These are phyloP conservation scores for Cutaneotrichosporon daszewskae DNA, from an alignment of 1,284 basidiomycete genomes.

Conservation along the genomic window DNA sequence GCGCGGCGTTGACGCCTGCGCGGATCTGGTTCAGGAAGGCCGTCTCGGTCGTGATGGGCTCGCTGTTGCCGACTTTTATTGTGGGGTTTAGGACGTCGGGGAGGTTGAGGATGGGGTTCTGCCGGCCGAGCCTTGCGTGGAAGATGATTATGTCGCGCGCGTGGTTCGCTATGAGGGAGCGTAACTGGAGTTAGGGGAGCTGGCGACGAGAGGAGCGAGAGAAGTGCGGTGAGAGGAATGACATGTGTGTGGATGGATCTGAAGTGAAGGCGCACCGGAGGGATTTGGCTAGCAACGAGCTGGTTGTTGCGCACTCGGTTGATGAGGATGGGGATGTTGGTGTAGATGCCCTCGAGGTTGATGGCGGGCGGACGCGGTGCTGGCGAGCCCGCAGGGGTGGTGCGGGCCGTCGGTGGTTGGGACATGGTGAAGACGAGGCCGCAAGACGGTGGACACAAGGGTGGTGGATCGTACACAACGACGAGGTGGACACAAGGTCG, in stretches of 20 bases:
- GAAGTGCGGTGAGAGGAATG: not conserved
- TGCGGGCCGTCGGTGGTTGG: constrained; percentile 8
- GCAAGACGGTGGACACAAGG: not conserved
- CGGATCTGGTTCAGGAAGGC: constrained; percentile 12
- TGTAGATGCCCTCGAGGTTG: constrained; percentile 19
- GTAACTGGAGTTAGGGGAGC: constrained; percentile 11
- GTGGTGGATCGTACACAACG: too few species aligned
- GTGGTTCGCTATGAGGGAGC: constrained; percentile 17
- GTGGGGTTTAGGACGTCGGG: constrained; percentile 21
- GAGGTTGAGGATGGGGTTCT: constrained; percentile 17
- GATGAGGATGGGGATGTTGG: constrained; percentile 18
- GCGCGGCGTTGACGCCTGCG: constrained; percentile 11
- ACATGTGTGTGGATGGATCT: not conserved
- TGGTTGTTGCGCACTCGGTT: constrained; percentile 15
- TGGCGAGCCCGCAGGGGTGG: constrained; percentile 15
- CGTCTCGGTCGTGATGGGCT: constrained; percentile 14
- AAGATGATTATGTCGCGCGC: constrained; percentile 21
- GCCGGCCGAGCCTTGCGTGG: constrained; percentile 17
- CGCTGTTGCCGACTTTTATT: constrained; percentile 10
- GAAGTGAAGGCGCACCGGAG: constrained; percentile 4
- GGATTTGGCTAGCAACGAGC: constrained; percentile 12
- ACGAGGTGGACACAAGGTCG: too few species aligned
- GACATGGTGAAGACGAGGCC: not conserved
- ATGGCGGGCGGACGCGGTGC: constrained; percentile 9
- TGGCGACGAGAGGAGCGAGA: not conserved